A percentile compares a stretch with the other conserved stretches of the same genome.
Evolutionary conservation across 768 basidiomycete genomes (phyloP).

Genomic region (Grammothele lineata): DNA sequence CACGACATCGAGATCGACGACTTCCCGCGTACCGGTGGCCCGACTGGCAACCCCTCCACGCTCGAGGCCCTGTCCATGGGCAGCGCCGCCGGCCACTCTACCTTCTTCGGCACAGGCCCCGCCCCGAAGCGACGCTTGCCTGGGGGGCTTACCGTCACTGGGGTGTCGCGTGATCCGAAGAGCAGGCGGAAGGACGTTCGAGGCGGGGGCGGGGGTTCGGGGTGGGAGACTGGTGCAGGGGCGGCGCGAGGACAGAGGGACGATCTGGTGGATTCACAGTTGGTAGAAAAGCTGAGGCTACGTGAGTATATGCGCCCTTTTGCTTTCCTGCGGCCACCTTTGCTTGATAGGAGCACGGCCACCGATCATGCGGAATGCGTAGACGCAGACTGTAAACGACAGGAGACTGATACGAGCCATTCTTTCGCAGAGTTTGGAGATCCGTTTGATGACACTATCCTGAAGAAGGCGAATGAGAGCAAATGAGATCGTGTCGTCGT

Average conservation of each 20-base stretch:
- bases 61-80: not conserved
- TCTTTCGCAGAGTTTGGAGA: conserved; percentile 7
- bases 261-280: conserved; percentile 19
- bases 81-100: too few species aligned
- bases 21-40: not conserved
- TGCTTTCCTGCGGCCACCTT: too few species aligned
- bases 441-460: conserved; percentile 4
- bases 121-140: conserved; percentile 10
- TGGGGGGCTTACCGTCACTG: not conserved
- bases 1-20: conserved; percentile 1
- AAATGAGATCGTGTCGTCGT: too few species aligned
- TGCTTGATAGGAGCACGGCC: too few species aligned
- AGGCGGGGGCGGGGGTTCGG: not conserved
- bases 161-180: conserved; percentile 18
- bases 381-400: too few species aligned
- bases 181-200: conserved; percentile 17
- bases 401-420: not conserved
- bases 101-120: not conserved
- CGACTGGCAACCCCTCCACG: too few species aligned
- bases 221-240: not conserved
- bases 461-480: not conserved
- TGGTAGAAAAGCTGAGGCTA: conserved; percentile 14
- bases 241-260: conserved; percentile 14
- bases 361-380: too few species aligned
- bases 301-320: too few species aligned